A percentile compares a stretch with the other conserved stretches of the same genome.
These are phyloP conservation scores for Nakazawaea holstii DNA, from an alignment of 805 yeast species.

Conservation along the genomic window DNA sequence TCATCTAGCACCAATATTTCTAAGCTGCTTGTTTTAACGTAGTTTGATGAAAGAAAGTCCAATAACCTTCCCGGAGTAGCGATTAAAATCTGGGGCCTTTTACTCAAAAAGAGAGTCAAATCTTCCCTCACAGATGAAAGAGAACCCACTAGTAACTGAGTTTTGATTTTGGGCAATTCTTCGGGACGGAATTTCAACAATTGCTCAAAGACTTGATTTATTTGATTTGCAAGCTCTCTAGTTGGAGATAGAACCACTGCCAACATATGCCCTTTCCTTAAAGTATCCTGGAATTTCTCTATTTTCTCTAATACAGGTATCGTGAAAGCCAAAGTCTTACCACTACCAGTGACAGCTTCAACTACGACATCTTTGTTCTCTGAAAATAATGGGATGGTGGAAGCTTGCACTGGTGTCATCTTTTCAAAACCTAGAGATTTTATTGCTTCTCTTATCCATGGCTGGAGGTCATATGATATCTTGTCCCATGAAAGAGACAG, in stretches of 20 bases:
- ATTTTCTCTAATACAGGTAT: constrained; percentile 77
- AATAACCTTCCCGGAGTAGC: constrained; percentile 90
- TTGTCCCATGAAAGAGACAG: constrained; percentile 59
- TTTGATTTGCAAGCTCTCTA: constrained; percentile 62
- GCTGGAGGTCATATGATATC: constrained; percentile 45
- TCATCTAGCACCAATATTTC: constrained; percentile 84
- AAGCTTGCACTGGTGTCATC: constrained; percentile 98
- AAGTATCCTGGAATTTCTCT: constrained; percentile 24
- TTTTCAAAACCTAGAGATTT: constrained; percentile 65
- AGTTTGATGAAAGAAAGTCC: constrained; percentile 61
- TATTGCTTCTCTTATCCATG: constrained; percentile 72
- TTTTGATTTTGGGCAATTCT: constrained; percentile 31
- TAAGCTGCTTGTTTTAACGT: constrained; percentile 55
- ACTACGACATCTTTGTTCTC: constrained; percentile 92
- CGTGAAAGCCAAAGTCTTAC: constrained; percentile 90
- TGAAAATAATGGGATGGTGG: constrained; percentile 80
- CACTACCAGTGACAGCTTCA: constrained; percentile 97
- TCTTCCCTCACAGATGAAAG: constrained; percentile 65
- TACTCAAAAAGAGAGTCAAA: constrained; percentile 45
- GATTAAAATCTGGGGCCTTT: constrained; percentile 68
- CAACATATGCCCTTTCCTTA: constrained; percentile 61
- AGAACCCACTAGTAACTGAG: constrained; percentile 66
- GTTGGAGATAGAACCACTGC: constrained; percentile 73
- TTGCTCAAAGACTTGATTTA: constrained; percentile 56
- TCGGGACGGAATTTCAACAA: constrained; percentile 57